These are phyloP conservation scores for Coix lacrymajobi DNA, from an alignment of 176 grass and related monocot genomes.

Conservation along the genomic window DNA sequence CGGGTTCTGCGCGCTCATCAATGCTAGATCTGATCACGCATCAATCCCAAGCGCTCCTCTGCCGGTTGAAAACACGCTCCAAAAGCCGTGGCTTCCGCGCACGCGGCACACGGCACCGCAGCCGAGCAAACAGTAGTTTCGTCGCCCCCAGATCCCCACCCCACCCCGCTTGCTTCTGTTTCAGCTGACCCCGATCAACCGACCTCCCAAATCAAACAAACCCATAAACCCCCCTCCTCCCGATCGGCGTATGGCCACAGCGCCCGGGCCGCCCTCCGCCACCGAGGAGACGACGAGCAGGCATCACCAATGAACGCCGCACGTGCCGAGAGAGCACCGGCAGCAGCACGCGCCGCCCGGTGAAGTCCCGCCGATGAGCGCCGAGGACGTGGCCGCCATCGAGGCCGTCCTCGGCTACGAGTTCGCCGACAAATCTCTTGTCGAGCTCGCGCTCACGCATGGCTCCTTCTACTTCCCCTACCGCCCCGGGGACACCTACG, in stretches of 20 bases:
- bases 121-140: neutral
- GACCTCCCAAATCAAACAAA: neutral
- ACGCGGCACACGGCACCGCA: neutral
- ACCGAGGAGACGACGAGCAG: neutral
- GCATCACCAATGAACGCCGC: neutral
- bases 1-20: too few relatives aligned
- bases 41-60: neutral
- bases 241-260: neutral
- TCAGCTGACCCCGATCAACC: neutral
- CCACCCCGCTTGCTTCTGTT: neutral
- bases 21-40: too few relatives aligned
- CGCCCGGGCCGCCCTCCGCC: neutral
- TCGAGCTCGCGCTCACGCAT: slow-evolving; percentile 65
- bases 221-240: neutral
- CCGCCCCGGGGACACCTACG: slow-evolving; percentile 42
- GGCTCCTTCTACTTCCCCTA: slow-evolving; percentile 43
- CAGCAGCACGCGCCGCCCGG: slow-evolving; percentile 17
- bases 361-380: slow-evolving; percentile 28
- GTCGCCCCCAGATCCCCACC: neutral
- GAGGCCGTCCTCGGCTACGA: slow-evolving; percentile 52
- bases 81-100: neutral
- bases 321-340: neutral
- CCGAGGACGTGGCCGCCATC: slow-evolving; percentile 29
- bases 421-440: slow-evolving; percentile 43
- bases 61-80: neutral